Conservation (phyloP, 2,329 filamentous ascomycete species). For the Thielaviopsis punctulata region DNA sequence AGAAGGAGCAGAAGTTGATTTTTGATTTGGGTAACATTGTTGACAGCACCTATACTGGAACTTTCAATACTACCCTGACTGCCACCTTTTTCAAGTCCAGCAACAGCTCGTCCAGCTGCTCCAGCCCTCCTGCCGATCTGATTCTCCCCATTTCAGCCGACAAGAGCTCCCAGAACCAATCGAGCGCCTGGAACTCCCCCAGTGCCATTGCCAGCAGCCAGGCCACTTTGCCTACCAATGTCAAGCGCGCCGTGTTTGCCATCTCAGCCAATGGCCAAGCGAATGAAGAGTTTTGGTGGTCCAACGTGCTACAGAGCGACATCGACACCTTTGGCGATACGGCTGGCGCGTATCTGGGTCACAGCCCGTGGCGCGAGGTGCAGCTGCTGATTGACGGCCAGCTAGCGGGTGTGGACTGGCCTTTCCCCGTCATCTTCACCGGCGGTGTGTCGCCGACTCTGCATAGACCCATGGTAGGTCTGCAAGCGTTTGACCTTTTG, state of each 20-base stretch:
- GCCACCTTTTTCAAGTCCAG: constrained; percentile 48
- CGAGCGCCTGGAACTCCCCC: constrained; percentile 54
- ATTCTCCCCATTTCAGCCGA: constrained; percentile 51
- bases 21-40: constrained; percentile 67
- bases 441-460: constrained; percentile 62
- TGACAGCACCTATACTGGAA: constrained; percentile 50
- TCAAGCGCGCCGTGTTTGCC: constrained; percentile 52
- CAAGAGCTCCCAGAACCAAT: constrained; percentile 28
- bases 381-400: constrained; percentile 57
- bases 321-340: constrained; percentile 38
- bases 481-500: constrained; percentile 60
- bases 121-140: constrained; percentile 34
- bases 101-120: neutral
- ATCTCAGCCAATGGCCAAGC: constrained; percentile 64
- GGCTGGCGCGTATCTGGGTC: constrained; percentile 43
- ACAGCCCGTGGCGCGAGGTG: constrained; percentile 61
- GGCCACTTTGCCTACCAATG: constrained; percentile 47
- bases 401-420: constrained; percentile 62
- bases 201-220: constrained; percentile 39
- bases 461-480: constrained; percentile 62
- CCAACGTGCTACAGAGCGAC: constrained; percentile 51
- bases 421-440: constrained; percentile 68
- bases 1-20: constrained; percentile 51
- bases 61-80: constrained; percentile 57
- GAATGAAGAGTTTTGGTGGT: constrained; percentile 74